These are phyloP conservation scores for Lyophyllum atratum DNA, from an alignment of 768 basidiomycete genomes.

Conservation along the genomic window DNA sequence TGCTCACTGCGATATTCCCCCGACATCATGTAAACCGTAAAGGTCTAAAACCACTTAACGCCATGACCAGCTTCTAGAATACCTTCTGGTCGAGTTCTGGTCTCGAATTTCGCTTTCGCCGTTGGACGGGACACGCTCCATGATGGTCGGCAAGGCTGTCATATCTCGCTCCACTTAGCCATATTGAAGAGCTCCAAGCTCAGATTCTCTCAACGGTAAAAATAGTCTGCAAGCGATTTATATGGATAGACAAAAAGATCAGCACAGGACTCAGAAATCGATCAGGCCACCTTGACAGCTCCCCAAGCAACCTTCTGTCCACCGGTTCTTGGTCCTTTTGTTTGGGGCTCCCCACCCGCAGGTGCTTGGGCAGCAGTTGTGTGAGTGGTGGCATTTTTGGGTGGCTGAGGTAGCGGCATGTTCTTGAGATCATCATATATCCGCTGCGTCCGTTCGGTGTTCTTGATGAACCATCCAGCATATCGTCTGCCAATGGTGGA, in stretches of 20 bases:
- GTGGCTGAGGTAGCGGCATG: conserved; percentile 45
- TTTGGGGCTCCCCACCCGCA: conserved; percentile 19
- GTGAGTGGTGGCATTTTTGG: conserved; percentile 24
- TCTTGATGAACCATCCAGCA: conserved; percentile 97
- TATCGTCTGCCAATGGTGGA: conserved; percentile 92
- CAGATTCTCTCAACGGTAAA: background rate
- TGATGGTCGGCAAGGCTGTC: background rate
- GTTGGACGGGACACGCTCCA: background rate
- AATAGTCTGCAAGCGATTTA: conserved; percentile 2
- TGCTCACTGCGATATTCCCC: conserved; percentile 5
- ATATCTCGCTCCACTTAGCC: background rate
- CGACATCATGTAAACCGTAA: background rate
- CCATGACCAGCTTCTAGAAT: too few relatives aligned
- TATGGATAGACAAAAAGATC: background rate
- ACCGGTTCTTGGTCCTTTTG: conserved; percentile 35
- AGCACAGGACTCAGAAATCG: background rate
- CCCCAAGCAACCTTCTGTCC: conserved; percentile 69
- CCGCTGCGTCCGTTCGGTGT: conserved; percentile 89
- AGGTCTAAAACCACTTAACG: background rate
- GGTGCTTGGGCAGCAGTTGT: conserved; percentile 26
- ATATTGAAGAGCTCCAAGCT: background rate
- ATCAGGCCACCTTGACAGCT: conserved; percentile 39
- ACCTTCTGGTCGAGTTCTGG: too few relatives aligned
- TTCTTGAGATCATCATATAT: conserved; percentile 77
- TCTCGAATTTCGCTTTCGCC: background rate